Evolutionary conservation across 179 eudicot species (phyloP).

Genomic region (Camellia oleifera): DNA sequence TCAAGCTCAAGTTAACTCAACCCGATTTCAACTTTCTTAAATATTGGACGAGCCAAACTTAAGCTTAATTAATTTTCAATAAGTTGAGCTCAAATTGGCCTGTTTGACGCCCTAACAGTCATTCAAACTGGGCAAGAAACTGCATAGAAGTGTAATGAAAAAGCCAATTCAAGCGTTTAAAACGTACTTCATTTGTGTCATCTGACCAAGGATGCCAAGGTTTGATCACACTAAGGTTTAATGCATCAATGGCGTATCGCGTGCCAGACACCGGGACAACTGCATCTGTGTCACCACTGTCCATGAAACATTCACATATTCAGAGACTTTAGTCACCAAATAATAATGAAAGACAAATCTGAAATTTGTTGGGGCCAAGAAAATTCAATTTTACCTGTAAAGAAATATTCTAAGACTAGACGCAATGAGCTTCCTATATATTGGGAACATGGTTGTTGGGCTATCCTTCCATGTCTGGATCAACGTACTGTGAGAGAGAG

Average conservation of each 20-base stretch:
- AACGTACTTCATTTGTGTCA: slow-evolving; percentile 20
- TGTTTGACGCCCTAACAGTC: no score
- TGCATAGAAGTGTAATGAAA: no score
- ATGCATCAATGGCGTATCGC: slow-evolving; percentile 50
- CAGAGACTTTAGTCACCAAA: not conserved
- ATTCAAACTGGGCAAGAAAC: no score
- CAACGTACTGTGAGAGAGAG: slow-evolving; percentile 19
- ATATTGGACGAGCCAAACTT: no score
- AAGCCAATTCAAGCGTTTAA: not conserved
- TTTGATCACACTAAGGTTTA: slow-evolving; percentile 39
- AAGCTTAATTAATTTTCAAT: no score
- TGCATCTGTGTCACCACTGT: slow-evolving; percentile 76
- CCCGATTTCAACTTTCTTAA: no score
- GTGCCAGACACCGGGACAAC: slow-evolving; percentile 79
- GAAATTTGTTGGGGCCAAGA: no score
- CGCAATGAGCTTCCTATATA: slow-evolving; percentile 33
- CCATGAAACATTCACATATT: not conserved
- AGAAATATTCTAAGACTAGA: slow-evolving; percentile 30
- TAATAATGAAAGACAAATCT: no score
- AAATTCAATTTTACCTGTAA: slow-evolving; percentile 23
- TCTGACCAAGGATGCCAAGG: slow-evolving; percentile 73
- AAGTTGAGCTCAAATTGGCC: no score
- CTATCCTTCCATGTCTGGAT: slow-evolving; percentile 34
- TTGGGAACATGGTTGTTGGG: slow-evolving; percentile 37
- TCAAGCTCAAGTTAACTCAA: no score